Conservation (phyloP, 176 grass and related monocot genomes). For the Thinopyrum elongatum region DNA sequence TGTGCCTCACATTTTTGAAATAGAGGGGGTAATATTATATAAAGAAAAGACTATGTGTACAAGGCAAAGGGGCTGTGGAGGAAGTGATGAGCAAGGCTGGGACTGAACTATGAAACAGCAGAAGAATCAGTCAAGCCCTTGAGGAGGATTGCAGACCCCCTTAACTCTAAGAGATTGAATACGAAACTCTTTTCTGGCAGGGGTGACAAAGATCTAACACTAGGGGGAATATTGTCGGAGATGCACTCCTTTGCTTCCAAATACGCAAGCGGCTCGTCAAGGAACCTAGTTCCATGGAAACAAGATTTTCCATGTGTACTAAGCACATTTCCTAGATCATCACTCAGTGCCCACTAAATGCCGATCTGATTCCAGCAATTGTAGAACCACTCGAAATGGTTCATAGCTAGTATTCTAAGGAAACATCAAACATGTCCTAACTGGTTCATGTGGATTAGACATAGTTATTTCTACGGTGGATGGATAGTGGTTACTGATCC, state of each 20-base stretch:
- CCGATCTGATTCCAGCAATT: background rate
- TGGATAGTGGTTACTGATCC: background rate
- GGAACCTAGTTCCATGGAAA: background rate
- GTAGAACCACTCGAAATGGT: background rate
- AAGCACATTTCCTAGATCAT: background rate
- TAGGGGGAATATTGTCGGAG: background rate
- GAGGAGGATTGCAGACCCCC: background rate
- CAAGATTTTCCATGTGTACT: background rate
- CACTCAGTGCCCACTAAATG: background rate
- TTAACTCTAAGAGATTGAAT: conserved; percentile 1
- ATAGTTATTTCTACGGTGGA: background rate
- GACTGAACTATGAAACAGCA: background rate
- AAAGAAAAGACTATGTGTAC: background rate
- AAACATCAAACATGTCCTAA: background rate
- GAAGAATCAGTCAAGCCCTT: background rate
- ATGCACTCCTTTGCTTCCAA: conserved; percentile 9
- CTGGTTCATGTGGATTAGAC: background rate
- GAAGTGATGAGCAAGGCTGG: background rate
- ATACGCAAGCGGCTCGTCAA: background rate
- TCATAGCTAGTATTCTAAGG: background rate
- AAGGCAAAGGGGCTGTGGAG: background rate
- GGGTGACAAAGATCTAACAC: conserved; percentile 7
- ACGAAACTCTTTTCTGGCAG: background rate
- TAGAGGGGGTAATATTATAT: background rate
- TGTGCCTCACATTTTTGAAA: background rate